Evolutionary conservation across 2,329 filamentous ascomycete genomes (phyloP).

Genomic region (Lithohypha guttulata): DNA sequence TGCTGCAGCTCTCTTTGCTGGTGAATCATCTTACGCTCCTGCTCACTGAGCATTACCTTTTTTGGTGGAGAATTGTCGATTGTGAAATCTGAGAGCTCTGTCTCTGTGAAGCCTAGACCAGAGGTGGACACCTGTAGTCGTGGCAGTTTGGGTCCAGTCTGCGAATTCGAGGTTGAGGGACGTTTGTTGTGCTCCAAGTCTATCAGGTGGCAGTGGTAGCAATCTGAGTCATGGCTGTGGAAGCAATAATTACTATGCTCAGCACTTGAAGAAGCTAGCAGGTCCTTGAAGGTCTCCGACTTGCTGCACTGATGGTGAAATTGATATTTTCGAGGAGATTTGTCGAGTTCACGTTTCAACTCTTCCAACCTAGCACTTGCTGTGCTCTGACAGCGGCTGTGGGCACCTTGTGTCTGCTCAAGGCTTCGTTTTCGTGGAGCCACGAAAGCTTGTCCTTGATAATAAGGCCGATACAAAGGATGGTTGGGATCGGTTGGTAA

Average conservation of each 20-base stretch:
- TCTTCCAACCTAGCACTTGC: slow-evolving; percentile 7
- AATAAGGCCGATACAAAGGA: slow-evolving; percentile 17
- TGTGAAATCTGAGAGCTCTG: slow-evolving; percentile 20
- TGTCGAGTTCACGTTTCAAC: slow-evolving; percentile 16
- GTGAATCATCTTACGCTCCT: slow-evolving; percentile 21
- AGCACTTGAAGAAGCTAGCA: slow-evolving; percentile 5
- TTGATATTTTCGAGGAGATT: slow-evolving; percentile 14
- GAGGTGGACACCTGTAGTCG: slow-evolving; percentile 22
- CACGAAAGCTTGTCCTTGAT: slow-evolving; percentile 43
- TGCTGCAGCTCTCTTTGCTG: slow-evolving; percentile 19
- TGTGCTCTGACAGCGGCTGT: not conserved
- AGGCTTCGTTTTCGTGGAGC: slow-evolving; percentile 42
- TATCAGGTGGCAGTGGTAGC: slow-evolving; percentile 19
- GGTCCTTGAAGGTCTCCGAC: not conserved
- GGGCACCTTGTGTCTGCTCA: slow-evolving; percentile 26
- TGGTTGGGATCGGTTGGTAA: slow-evolving; percentile 19
- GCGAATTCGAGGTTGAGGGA: not conserved
- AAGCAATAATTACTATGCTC: slow-evolving; percentile 10
- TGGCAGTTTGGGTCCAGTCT: slow-evolving; percentile 16
- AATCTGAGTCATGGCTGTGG: slow-evolving; percentile 18
- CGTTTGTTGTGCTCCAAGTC: slow-evolving; percentile 5
- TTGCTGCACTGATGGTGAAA: slow-evolving; percentile 11
- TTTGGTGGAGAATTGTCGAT: slow-evolving; percentile 18
- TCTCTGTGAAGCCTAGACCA: slow-evolving; percentile 22
- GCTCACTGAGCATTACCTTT: slow-evolving; percentile 23